Evolutionary conservation across 2,329 filamentous ascomycete genomes (phyloP).

Genomic region (Nigrospora osmanthi): DNA sequence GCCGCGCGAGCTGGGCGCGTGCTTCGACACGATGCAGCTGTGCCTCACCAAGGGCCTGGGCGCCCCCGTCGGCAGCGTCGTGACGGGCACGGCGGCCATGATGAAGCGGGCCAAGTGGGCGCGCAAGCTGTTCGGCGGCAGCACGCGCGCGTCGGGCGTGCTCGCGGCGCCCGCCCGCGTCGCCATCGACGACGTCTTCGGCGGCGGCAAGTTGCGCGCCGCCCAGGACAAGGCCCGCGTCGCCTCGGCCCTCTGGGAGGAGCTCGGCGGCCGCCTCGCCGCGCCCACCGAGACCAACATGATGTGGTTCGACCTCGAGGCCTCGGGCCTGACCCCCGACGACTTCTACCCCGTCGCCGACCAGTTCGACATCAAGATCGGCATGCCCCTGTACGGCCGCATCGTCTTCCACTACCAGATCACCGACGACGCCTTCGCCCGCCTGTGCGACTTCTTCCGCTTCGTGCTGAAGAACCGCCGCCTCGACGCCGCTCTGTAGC

Average conservation of each 20-base stretch:
- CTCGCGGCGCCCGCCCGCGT: conserved; percentile 64
- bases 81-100: conserved; percentile 43
- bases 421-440: too few relatives aligned
- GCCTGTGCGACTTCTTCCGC: too few relatives aligned
- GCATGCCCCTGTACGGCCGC: too few relatives aligned
- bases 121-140: conserved; percentile 69
- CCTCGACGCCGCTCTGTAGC: too few relatives aligned
- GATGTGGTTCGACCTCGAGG: conserved; percentile 68
- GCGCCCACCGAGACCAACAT: conserved; percentile 83
- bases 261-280: conserved; percentile 58
- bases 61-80: conserved; percentile 70
- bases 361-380: too few relatives aligned
- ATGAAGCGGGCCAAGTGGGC: conserved; percentile 33
- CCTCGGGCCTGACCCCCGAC: too few relatives aligned
- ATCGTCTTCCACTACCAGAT: too few relatives aligned
- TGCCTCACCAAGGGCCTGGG: conserved; percentile 81
- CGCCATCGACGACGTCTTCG: conserved; percentile 48
- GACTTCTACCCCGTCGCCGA: too few relatives aligned
- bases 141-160: conserved; percentile 64
- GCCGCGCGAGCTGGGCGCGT: conserved; percentile 51
- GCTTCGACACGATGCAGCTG: conserved; percentile 68
- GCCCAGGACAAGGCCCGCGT: conserved; percentile 57
- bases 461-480: too few relatives aligned
- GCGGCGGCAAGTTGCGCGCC: conserved; percentile 48
- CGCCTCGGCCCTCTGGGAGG: conserved; percentile 63